Evolutionary conservation across 495 filamentous ascomycete species (phyloP).

Genomic region (Pseudevernia furfuracea): DNA sequence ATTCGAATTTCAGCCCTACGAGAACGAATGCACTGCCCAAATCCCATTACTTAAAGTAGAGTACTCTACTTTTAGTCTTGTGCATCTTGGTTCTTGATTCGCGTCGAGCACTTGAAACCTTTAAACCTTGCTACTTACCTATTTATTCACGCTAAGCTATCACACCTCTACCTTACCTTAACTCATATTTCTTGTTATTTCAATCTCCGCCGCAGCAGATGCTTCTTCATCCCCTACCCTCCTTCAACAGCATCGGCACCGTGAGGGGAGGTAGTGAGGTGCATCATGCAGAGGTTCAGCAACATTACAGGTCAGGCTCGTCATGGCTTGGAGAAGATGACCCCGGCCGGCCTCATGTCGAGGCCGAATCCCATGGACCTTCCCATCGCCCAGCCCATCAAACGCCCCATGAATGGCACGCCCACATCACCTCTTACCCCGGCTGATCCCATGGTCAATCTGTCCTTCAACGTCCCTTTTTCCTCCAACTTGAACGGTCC

Average conservation of each 20-base stretch:
- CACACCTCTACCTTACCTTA: conserved; percentile 17
- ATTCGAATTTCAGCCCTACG: neutral
- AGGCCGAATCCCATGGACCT: conserved; percentile 63
- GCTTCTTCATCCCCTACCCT: conserved; percentile 16
- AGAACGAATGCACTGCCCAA: conserved; percentile 10
- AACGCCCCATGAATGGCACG: conserved; percentile 57
- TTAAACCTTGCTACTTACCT: conserved; percentile 7
- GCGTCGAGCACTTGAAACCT: neutral
- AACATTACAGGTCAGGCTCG: conserved; percentile 73
- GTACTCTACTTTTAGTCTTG: no score
- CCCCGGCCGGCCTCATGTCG: conserved; percentile 68
- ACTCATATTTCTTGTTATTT: conserved; percentile 2
- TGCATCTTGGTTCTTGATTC: conserved; percentile 13
- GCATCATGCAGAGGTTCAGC: conserved; percentile 84
- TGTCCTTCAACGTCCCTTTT: conserved; percentile 94
- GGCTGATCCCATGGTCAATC: conserved; percentile 61
- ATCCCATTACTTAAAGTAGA: no score
- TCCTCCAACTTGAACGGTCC: conserved; percentile 83
- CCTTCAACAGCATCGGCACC: conserved; percentile 10
- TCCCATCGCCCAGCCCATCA: conserved; percentile 55
- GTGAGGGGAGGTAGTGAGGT: conserved; percentile 20
- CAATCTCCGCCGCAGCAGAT: conserved; percentile 18
- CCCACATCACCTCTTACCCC: conserved; percentile 57
- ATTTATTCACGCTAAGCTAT: conserved; percentile 21
- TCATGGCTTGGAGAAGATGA: conserved; percentile 91